Evolutionary conservation across 2,329 filamentous ascomycete genomes (phyloP).

Genomic region (Teratosphaeria destructans): DNA sequence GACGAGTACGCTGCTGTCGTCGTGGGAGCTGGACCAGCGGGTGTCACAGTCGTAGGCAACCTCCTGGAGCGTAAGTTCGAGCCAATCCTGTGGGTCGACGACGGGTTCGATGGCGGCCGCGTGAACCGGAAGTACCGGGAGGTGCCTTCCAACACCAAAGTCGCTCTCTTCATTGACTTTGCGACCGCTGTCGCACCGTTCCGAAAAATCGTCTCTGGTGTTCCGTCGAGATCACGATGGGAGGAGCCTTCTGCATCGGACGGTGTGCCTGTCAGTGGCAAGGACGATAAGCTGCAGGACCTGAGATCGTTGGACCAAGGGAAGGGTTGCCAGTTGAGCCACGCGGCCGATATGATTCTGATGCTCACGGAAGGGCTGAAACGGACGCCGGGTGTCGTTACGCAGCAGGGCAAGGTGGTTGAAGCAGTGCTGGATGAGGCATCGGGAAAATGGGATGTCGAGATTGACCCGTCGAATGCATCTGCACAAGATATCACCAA

Average conservation of each 20-base stretch:
- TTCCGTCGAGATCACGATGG: slow-evolving; percentile 26
- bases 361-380: slow-evolving; percentile 39
- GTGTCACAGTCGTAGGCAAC: slow-evolving; percentile 52
- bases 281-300: slow-evolving; percentile 45
- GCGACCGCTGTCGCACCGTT: slow-evolving; percentile 46
- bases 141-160: slow-evolving; percentile 55
- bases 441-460: slow-evolving; percentile 29
- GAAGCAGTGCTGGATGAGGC: slow-evolving; percentile 30
- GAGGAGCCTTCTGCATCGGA: slow-evolving; percentile 19
- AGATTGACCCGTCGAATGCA: slow-evolving; percentile 12
- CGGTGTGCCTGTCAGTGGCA: slow-evolving; percentile 12
- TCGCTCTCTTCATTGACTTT: slow-evolving; percentile 48
- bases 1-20: slow-evolving; percentile 43
- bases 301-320: slow-evolving; percentile 45
- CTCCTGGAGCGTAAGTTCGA: slow-evolving; percentile 44
- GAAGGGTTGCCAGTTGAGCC: slow-evolving; percentile 46
- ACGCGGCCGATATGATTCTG: slow-evolving; percentile 47
- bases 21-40: slow-evolving; percentile 49
- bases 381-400: slow-evolving; percentile 29
- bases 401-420: slow-evolving; percentile 30
- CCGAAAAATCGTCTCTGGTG: slow-evolving; percentile 38
- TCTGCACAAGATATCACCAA: slow-evolving; percentile 12
- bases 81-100: slow-evolving; percentile 50
- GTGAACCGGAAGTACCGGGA: slow-evolving; percentile 45
- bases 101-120: slow-evolving; percentile 39